Conservation (phyloP, 1,284 basidiomycete genomes). For the Heterobasidion irregulare region DNA sequence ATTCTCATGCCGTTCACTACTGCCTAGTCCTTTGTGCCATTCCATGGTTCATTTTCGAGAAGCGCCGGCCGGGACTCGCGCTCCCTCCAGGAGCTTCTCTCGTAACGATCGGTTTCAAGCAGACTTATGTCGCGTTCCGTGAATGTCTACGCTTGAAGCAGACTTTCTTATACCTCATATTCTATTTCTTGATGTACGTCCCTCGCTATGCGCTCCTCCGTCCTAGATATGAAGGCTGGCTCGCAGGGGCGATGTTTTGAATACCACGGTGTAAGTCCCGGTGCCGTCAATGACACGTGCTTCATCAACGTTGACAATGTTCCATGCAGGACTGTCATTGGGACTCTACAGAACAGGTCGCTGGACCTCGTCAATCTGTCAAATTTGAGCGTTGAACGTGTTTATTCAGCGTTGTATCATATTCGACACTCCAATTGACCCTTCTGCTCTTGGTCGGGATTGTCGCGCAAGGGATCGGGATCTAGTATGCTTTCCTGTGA, state of each 20-base stretch:
- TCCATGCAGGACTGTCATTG: conserved; percentile 60
- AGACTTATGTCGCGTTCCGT: conserved; percentile 57
- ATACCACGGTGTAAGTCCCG: conserved; percentile 58
- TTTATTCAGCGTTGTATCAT: conserved; percentile 40
- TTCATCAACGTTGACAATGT: neutral
- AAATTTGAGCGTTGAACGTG: neutral
- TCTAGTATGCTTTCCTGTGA: conserved; percentile 43
- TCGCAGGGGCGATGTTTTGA: conserved; percentile 60
- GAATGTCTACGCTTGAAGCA: conserved; percentile 69
- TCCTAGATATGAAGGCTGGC: neutral
- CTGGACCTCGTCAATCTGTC: conserved; percentile 15
- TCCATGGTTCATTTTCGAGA: conserved; percentile 73
- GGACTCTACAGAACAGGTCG: conserved; percentile 70
- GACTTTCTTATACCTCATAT: conserved; percentile 67
- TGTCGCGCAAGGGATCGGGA: conserved; percentile 64
- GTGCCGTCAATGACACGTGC: neutral
- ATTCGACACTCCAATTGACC: conserved; percentile 61
- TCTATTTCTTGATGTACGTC: conserved; percentile 68
- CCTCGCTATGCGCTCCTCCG: neutral
- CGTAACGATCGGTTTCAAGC: conserved; percentile 63
- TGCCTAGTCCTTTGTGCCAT: conserved; percentile 56
- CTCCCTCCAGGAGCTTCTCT: conserved; percentile 58
- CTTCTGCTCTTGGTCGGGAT: conserved; percentile 73
- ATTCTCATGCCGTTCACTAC: neutral
- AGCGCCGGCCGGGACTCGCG: conserved; percentile 55